phyloP scores from a whole-genome alignment of 2,329 filamentous ascomycete genomes.

The Fusarium caatingaense region DNA sequence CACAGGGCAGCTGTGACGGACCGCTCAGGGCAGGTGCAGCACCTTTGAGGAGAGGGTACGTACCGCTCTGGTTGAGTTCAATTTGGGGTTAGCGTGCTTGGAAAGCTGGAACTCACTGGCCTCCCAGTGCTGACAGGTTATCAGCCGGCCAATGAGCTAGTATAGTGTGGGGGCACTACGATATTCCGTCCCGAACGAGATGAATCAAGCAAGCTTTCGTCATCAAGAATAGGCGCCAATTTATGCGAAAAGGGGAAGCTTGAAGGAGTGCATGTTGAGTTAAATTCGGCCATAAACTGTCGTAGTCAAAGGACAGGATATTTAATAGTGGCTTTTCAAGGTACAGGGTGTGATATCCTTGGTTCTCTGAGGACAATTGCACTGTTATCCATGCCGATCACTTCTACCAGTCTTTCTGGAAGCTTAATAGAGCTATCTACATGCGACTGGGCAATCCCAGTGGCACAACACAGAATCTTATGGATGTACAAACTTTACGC shows the following conservation, averaged over 20 bases:
- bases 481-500: background rate
- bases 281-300: background rate
- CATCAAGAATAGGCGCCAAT: conserved; percentile 25
- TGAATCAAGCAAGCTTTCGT: conserved; percentile 30
- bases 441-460: background rate
- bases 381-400: background rate
- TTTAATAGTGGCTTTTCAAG: background rate
- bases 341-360: background rate
- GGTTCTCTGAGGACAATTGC: background rate
- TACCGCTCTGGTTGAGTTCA: conserved; percentile 5
- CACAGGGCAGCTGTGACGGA: conserved; percentile 31
- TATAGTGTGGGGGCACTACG: background rate
- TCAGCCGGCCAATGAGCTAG: conserved; percentile 16
- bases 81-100: conserved; percentile 9
- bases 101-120: conserved; percentile 19
- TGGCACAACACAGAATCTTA: background rate
- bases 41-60: conserved; percentile 23
- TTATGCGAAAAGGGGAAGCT: conserved; percentile 35
- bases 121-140: conserved; percentile 34
- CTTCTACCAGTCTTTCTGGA: background rate
- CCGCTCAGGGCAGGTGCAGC: conserved; percentile 28
- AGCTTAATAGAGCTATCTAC: background rate
- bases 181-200: conserved; percentile 38
- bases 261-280: background rate
- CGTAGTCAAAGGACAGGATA: background rate